These are phyloP conservation scores for Biancaea sappan DNA, from an alignment of 306 rosid genomes.

Conservation along the genomic window DNA sequence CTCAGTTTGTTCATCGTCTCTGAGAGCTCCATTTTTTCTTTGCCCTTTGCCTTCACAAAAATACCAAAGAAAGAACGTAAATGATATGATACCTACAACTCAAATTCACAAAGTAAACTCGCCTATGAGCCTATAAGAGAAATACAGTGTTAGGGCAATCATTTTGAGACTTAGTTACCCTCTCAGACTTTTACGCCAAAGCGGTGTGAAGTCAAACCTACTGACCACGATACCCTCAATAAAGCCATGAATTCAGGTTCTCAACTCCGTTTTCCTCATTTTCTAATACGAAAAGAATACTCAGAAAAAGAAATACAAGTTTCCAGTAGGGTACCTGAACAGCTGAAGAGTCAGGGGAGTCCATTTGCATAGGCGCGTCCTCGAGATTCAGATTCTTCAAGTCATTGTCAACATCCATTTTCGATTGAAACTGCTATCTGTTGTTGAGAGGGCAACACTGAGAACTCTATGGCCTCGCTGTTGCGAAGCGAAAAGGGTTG, in stretches of 20 bases:
- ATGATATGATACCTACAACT: neutral
- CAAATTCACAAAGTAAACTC: neutral
- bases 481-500: neutral
- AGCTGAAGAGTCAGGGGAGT: conserved; percentile 48
- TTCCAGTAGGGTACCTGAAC: conserved; percentile 34
- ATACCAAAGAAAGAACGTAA: conserved; percentile 27
- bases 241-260: neutral
- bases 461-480: neutral
- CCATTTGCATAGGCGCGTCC: conserved; percentile 48
- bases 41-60: conserved; percentile 48
- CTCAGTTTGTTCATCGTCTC: conserved; percentile 63
- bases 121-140: no score
- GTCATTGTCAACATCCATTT: conserved; percentile 62
- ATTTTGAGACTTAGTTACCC: neutral
- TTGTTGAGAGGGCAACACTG: neutral
- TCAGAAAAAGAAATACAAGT: neutral
- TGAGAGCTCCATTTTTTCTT: conserved; percentile 59
- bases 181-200: neutral
- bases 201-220: neutral
- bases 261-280: neutral
- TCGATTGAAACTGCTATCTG: neutral
- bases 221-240: neutral
- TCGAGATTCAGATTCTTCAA: conserved; percentile 21
- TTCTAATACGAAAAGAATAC: neutral
- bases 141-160: conserved; percentile 19